Conservation (phyloP, 495 filamentous ascomycete genomes). For the Penicillium coffeae region DNA sequence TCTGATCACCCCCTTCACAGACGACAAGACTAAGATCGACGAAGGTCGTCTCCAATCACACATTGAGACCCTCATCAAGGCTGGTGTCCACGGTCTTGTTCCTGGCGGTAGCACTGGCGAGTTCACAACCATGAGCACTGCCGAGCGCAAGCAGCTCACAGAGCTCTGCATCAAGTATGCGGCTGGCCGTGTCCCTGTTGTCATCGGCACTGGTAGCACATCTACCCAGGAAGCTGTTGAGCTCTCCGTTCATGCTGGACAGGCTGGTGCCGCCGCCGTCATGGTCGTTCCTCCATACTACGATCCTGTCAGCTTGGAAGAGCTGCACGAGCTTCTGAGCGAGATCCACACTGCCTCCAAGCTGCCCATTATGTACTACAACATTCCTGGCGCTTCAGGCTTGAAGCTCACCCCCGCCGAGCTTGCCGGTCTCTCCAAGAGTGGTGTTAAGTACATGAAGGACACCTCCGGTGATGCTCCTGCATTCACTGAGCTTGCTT, state of each 20-base stretch:
- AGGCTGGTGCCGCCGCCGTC: constrained; percentile 27
- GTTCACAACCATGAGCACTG: constrained; percentile 28
- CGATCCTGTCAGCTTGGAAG: constrained; percentile 26
- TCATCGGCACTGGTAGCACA: constrained; percentile 29
- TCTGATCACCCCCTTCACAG: constrained; percentile 37
- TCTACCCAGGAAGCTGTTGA: constrained; percentile 31
- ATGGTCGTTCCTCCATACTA: constrained; percentile 43
- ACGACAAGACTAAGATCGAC: constrained; percentile 31
- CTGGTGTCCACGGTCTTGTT: constrained; percentile 37
- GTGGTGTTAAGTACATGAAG: constrained; percentile 35
- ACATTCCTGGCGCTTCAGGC: constrained; percentile 30
- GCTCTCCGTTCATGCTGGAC: constrained; percentile 28
- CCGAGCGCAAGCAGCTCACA: constrained; percentile 37
- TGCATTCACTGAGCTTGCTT: constrained; percentile 27
- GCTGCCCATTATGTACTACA: constrained; percentile 35
- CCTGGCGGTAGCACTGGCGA: constrained; percentile 39
- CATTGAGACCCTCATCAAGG: constrained; percentile 32
- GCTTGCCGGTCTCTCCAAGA: constrained; percentile 25
- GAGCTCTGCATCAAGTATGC: constrained; percentile 35
- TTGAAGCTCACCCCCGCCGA: constrained; percentile 22
- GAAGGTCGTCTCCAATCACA: constrained; percentile 27
- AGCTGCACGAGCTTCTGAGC: constrained; percentile 29
- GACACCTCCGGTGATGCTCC: constrained; percentile 38
- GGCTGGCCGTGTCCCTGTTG: constrained; percentile 32
- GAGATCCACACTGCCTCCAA: constrained; percentile 24